A percentile compares a stretch with the other conserved stretches of the same genome.
These are phyloP conservation scores for Neurospora sp. DNA, from an alignment of 2,329 filamentous ascomycete genomes.

Conservation along the genomic window DNA sequence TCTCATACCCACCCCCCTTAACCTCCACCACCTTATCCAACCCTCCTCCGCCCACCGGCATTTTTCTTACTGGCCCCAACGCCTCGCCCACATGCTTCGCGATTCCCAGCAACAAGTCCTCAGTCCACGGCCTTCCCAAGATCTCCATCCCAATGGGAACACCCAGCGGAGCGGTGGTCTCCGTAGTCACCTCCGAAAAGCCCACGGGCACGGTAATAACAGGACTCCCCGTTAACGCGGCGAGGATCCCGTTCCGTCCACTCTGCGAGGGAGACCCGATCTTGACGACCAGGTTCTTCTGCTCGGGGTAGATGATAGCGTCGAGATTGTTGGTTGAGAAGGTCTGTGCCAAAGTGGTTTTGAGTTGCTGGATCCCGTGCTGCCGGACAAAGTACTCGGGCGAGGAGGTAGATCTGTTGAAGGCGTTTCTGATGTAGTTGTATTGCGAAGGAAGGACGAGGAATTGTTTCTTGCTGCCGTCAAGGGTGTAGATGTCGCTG, in stretches of 20 bases:
- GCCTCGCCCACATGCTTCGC: constrained; percentile 7
- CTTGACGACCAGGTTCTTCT: constrained; percentile 51
- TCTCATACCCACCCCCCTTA: neutral
- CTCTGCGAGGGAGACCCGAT: constrained; percentile 45
- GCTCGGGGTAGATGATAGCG: constrained; percentile 54
- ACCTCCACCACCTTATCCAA: neutral
- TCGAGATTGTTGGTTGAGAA: constrained; percentile 41
- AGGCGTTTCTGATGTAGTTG: constrained; percentile 39
- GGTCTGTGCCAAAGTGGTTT: constrained; percentile 35
- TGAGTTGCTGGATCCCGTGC: constrained; percentile 41
- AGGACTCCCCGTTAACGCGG: constrained; percentile 29
- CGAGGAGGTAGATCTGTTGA: constrained; percentile 37
- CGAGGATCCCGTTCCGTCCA: constrained; percentile 42
- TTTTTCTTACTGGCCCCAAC: neutral
- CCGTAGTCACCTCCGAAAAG: constrained; percentile 35
- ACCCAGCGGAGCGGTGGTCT: constrained; percentile 41
- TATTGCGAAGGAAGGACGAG: constrained; percentile 51
- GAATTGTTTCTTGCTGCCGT: constrained; percentile 27
- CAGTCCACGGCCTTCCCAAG: constrained; percentile 44
- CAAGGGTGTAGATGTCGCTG: constrained; percentile 33
- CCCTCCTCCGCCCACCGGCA: neutral
- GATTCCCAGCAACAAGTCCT: constrained; percentile 29
- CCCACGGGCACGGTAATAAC: constrained; percentile 40
- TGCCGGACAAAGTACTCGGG: constrained; percentile 37
- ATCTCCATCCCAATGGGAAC: constrained; percentile 58